Conservation (phyloP, 257 asterid species). For the Asclepias syriaca region DNA sequence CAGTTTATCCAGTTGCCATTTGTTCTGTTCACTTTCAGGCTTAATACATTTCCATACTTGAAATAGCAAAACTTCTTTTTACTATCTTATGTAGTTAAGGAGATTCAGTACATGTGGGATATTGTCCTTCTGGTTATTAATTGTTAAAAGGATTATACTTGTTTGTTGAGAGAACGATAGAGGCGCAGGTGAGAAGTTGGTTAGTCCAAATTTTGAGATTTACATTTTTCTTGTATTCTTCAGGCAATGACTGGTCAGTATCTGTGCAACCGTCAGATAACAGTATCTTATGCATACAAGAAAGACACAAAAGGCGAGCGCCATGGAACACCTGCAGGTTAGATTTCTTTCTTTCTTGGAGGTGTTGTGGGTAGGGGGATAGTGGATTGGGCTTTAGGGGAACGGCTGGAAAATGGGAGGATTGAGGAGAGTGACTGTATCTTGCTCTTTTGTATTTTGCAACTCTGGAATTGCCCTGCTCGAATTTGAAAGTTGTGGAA, state of each 20-base stretch:
- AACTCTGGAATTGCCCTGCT: neutral
- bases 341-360: constrained; percentile 7
- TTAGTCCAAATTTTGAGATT: neutral
- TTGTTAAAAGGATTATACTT: neutral
- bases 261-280: constrained; percentile 92
- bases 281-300: constrained; percentile 94
- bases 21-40: neutral
- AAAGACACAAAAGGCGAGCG: constrained; percentile 98
- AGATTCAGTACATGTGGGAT: neutral
- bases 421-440: neutral
- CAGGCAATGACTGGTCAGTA: constrained; percentile 98
- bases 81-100: neutral
- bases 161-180: neutral
- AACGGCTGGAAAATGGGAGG: neutral
- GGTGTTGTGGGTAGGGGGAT: neutral
- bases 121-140: neutral
- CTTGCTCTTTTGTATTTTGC: neutral
- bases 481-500: neutral
- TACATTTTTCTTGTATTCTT: constrained; percentile 1
- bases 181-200: neutral
- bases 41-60: neutral
- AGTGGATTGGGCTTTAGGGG: neutral
- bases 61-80: neutral
- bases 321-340: constrained; percentile 97
- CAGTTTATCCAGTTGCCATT: neutral